Evolutionary conservation across 2,329 filamentous ascomycete species (phyloP).

Genomic region (Fusarium neocosmosporiellum): DNA sequence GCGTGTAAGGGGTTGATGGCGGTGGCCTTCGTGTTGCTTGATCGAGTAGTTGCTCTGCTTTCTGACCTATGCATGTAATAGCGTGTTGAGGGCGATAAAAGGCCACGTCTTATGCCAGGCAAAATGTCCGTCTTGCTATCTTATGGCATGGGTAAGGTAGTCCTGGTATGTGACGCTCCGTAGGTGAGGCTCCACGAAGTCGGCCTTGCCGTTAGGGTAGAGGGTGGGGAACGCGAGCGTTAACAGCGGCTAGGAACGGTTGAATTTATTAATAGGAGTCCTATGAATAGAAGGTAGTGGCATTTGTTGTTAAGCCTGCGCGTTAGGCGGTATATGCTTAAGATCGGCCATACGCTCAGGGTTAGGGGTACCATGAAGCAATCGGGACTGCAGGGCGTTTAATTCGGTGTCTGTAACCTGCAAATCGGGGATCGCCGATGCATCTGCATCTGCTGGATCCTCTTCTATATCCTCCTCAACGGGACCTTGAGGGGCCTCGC

Average conservation of each 20-base stretch:
- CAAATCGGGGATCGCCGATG: neutral
- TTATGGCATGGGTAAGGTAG: neutral
- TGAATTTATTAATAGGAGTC: neutral
- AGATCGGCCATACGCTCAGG: neutral
- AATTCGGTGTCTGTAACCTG: neutral
- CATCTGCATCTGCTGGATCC: neutral
- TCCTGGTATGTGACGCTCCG: too few species aligned
- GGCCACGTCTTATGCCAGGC: neutral
- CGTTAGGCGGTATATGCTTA: neutral
- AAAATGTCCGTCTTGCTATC: neutral
- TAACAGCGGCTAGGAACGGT: constrained; percentile 1
- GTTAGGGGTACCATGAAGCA: constrained; percentile 1
- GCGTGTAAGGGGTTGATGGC: too few species aligned
- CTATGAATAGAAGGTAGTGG: too few species aligned
- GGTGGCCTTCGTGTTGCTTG: too few species aligned
- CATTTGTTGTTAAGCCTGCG: neutral
- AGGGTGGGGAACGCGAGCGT: neutral
- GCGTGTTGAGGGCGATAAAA: constrained; percentile 1
- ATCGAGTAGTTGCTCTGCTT: too few species aligned
- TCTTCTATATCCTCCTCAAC: neutral
- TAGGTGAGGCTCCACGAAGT: neutral
- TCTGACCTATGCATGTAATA: too few species aligned
- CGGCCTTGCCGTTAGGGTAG: constrained; percentile 2
- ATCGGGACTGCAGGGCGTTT: constrained; percentile 2
- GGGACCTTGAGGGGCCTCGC: neutral